Base-by-base conservation (phyloP, 106 monocot genomes). In the Phalaenopsis equestris region DNA sequence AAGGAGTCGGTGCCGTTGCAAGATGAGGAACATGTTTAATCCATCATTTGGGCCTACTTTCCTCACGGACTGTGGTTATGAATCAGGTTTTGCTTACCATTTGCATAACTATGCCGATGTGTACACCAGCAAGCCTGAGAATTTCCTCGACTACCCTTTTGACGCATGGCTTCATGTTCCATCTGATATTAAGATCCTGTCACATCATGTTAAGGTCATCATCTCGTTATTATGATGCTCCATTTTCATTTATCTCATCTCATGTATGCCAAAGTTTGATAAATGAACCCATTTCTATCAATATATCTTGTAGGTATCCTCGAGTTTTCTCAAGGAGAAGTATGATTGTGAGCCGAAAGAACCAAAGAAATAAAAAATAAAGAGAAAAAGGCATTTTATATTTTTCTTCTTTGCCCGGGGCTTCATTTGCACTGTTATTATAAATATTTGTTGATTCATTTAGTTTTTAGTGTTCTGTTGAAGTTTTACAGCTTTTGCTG, bases 31-130 rank as follows among this genome's bases (percentile, higher is more conserved):
- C 14, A 84, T 98, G 88, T 98, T 99, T 73, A 99, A 91, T 67
- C 80, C 74, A 41, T 93, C 84, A 6, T 99, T 99, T 77, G 98
- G 98, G 48, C 92, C 92, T 21, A 99, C 92, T 21, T 99, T 99
- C 64, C 89, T 91, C 30, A 89, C 98, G 9, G 98, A 99, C 81
- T 94, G 94, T 65, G 98, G 98, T 21, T 92, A 90, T 58, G 98
- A 99, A 67, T 99, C 94, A 55, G 88, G 93, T 67, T 99, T 99
- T 82, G 79, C 98, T 18, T 99, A 99, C 79, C 82, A 93, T 80
- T 94, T 99, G 58, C 94, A 99, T 84, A 94, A 99, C 42, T 94
- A 93, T 82, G 98, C 98, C 41, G 94, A 99, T 83, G 88, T 99
- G 2, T 99, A 99, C 47, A 99, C 94, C 1, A 99, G 98, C 78